These are phyloP conservation scores for Ploettnerulaceae sp. DNA, from an alignment of 2,329 filamentous ascomycete genomes.

Conservation along the genomic window DNA sequence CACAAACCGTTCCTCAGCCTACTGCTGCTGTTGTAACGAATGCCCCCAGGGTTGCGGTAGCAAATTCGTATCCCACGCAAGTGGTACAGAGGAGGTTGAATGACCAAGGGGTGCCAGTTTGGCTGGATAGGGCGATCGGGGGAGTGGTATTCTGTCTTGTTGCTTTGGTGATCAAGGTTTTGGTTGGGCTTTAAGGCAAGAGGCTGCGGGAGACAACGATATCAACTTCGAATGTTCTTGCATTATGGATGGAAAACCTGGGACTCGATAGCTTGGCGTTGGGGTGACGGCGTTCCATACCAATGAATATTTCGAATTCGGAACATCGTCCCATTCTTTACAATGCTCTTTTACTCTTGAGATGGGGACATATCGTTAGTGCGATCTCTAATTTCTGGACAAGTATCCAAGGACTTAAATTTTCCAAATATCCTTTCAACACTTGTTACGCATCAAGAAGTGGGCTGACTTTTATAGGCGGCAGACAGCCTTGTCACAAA, in stretches of 20 bases:
- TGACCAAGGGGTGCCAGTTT: slow-evolving; percentile 56
- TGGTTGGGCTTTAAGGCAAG: slow-evolving; percentile 23
- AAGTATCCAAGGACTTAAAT: too few species aligned
- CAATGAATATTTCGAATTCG: slow-evolving; percentile 1
- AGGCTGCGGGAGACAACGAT: background rate
- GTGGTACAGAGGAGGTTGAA: slow-evolving; percentile 32
- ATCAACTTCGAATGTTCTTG: background rate
- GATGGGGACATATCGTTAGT: too few species aligned
- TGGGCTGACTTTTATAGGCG: too few species aligned
- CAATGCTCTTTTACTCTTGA: too few species aligned
- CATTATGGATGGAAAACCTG: background rate
- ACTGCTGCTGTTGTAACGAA: background rate
- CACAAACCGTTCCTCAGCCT: slow-evolving; percentile 34
- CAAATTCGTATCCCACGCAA: slow-evolving; percentile 15
- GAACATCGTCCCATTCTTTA: background rate
- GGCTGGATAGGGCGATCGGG: slow-evolving; percentile 78
- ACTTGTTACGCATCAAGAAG: too few species aligned
- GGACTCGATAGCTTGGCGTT: background rate
- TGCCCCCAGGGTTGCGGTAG: background rate
- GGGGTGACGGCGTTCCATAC: slow-evolving; percentile 2
- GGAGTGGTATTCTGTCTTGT: slow-evolving; percentile 65
- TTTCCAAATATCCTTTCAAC: too few species aligned
- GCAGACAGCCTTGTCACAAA: too few species aligned
- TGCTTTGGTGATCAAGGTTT: slow-evolving; percentile 61
- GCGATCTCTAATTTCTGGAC: too few species aligned